These are phyloP conservation scores for Thelonectria blattea DNA, from an alignment of 2,329 filamentous ascomycete genomes.

Conservation along the genomic window DNA sequence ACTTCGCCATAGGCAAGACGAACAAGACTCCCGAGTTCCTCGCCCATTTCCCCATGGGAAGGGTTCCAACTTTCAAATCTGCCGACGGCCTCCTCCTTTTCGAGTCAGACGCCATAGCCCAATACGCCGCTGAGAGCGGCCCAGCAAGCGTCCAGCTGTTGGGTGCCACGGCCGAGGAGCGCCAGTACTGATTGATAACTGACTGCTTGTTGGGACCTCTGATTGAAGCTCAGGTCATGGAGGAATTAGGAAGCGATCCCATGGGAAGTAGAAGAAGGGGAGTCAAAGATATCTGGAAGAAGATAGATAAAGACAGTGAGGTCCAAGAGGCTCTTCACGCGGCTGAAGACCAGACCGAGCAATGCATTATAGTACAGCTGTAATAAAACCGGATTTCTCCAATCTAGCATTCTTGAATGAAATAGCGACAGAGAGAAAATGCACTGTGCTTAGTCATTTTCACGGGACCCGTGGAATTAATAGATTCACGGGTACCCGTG, in stretches of 20 bases:
- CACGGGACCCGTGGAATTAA: no score
- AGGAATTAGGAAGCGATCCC: background rate
- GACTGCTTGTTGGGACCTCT: no score
- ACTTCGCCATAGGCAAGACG: background rate
- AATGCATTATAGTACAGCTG: background rate
- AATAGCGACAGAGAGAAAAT: no score
- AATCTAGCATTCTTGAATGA: no score
- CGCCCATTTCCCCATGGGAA: slow-evolving; percentile 3
- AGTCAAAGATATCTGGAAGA: background rate
- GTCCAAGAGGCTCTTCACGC: background rate
- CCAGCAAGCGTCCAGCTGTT: background rate
- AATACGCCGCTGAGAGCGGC: slow-evolving; percentile 2
- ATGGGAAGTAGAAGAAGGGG: background rate
- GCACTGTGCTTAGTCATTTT: no score
- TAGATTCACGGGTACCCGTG: no score
- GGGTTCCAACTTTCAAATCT: slow-evolving; percentile 1
- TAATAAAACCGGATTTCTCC: background rate
- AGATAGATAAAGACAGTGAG: background rate
- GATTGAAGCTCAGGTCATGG: background rate
- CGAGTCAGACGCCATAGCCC: slow-evolving; percentile 11
- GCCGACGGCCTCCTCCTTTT: background rate
- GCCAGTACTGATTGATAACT: no score
- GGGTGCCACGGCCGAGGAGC: background rate
- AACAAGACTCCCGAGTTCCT: slow-evolving; percentile 3
- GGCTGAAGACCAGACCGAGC: background rate